Percentiles rank a stretch among this genome's conserved stretches.
Evolutionary conservation across 1,139 yeast genomes (phyloP).

Genomic region (Candida sanyaensis): DNA sequence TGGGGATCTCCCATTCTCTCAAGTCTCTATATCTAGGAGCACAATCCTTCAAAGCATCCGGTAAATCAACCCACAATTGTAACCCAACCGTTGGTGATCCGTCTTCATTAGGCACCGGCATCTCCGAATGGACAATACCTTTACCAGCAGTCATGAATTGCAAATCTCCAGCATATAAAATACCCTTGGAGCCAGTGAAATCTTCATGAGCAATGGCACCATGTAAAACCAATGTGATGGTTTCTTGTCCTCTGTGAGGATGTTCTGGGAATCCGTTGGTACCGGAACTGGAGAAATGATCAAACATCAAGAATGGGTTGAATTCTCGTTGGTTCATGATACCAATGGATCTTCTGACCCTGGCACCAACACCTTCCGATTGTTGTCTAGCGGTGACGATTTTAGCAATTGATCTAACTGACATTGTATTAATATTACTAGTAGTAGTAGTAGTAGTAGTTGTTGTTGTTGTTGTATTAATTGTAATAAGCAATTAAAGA

Average conservation of each 20-base stretch:
- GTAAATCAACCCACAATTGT: constrained; percentile 93
- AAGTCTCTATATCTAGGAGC: constrained; percentile 84
- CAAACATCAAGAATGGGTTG: constrained; percentile 83
- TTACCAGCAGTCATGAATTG: constrained; percentile 96
- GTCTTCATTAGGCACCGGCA: constrained; percentile 67
- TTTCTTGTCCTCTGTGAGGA: constrained; percentile 92
- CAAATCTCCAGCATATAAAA: constrained; percentile 79
- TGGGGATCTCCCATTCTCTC: constrained; percentile 69
- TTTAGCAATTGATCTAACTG: constrained; percentile 55
- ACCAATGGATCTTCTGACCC: constrained; percentile 82
- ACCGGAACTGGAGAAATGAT: constrained; percentile 57
- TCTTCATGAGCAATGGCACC: constrained; percentile 92
- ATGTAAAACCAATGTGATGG: constrained; percentile 70
- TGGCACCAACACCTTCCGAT: constrained; percentile 89
- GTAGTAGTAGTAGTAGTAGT: background rate
- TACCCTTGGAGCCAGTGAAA: constrained; percentile 82
- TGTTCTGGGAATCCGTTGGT: constrained; percentile 87
- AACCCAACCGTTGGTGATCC: constrained; percentile 66
- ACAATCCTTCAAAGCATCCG: constrained; percentile 63
- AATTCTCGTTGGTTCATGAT: constrained; percentile 65
- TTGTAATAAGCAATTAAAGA: no score
- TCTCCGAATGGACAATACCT: constrained; percentile 85
- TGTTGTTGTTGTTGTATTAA: background rate
- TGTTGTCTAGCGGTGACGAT: constrained; percentile 70
- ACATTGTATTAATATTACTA: background rate